phyloP scores from a whole-genome alignment of 192 early-diverging fungal genomes.

The Funneliformis mosseae region DNA sequence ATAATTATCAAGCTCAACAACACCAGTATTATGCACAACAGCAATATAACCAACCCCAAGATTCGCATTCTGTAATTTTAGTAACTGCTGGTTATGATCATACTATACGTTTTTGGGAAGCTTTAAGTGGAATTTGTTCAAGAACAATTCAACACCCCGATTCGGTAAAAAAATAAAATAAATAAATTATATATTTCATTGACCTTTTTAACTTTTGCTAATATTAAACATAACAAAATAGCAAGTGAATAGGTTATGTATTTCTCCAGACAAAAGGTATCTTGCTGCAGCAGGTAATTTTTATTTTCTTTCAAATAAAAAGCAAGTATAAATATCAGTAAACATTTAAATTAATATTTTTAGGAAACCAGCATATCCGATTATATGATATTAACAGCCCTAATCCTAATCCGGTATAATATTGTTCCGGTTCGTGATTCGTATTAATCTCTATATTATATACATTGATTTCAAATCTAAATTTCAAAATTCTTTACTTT shows the following conservation, averaged over 20 bases:
- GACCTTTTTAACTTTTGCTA: background rate
- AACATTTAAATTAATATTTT: conserved; percentile 3
- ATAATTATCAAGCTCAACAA: conserved; percentile 38
- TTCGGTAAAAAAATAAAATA: conserved; percentile 64
- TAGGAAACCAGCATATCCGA: conserved; percentile 79
- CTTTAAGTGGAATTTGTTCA: conserved; percentile 63
- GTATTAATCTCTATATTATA: background rate
- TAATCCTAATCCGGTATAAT: conserved; percentile 72
- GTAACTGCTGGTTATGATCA: conserved; percentile 82
- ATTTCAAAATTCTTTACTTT: background rate
- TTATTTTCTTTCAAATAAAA: background rate
- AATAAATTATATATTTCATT: background rate
- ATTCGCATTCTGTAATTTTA: conserved; percentile 58
- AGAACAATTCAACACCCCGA: conserved; percentile 81
- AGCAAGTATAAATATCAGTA: background rate
- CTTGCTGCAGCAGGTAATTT: conserved; percentile 75
- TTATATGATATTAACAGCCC: conserved; percentile 82
- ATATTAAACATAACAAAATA: conserved; percentile 33
- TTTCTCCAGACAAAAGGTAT: conserved; percentile 87
- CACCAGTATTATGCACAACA: conserved; percentile 38
- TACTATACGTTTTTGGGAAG: conserved; percentile 77
- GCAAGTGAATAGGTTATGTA: conserved; percentile 87
- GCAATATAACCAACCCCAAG: conserved; percentile 51
- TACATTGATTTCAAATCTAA: no score
- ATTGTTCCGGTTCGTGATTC: background rate